Conservation (phyloP, 805 yeast genomes). For the Metschnikowia kofuensis region DNA sequence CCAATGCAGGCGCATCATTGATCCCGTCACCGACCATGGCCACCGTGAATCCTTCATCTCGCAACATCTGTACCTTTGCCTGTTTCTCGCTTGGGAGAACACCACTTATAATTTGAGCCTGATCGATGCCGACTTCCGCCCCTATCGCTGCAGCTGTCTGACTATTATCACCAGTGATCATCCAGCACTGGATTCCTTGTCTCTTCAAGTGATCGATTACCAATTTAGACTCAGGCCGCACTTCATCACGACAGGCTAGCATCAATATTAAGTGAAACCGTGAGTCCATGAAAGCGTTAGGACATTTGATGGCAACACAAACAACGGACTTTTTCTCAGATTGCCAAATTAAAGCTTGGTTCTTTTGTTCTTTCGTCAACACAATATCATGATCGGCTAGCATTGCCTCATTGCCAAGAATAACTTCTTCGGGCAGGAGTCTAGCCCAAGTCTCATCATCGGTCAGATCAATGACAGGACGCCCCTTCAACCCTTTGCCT, state of each 20-base stretch:
- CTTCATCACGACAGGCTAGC: constrained; percentile 59
- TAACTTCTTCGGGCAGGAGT: constrained; percentile 33
- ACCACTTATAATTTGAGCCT: constrained; percentile 56
- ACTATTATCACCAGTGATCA: constrained; percentile 74
- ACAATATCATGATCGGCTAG: constrained; percentile 46
- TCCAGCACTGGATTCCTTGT: constrained; percentile 57
- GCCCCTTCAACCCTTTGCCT: constrained; percentile 59
- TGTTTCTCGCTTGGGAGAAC: constrained; percentile 76
- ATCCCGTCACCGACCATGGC: constrained; percentile 87
- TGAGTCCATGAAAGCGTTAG: constrained; percentile 23
- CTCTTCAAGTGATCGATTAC: constrained; percentile 41
- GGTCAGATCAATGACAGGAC: constrained; percentile 24
- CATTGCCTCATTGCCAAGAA: constrained; percentile 61
- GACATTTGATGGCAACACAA: constrained; percentile 45
- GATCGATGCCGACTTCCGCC: constrained; percentile 52
- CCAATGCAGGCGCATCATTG: constrained; percentile 78
- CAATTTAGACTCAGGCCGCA: constrained; percentile 53
- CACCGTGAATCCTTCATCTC: constrained; percentile 29
- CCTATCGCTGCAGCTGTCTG: constrained; percentile 70
- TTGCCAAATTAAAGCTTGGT: constrained; percentile 53
- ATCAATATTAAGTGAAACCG: constrained; percentile 42
- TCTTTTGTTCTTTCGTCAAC: constrained; percentile 33
- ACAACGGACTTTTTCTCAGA: constrained; percentile 61
- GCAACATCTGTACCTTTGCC: constrained; percentile 53
- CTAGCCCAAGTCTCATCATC: constrained; percentile 31